These are phyloP conservation scores for Diaporthe humulicola DNA, from an alignment of 2,329 filamentous ascomycete genomes.

Conservation along the genomic window DNA sequence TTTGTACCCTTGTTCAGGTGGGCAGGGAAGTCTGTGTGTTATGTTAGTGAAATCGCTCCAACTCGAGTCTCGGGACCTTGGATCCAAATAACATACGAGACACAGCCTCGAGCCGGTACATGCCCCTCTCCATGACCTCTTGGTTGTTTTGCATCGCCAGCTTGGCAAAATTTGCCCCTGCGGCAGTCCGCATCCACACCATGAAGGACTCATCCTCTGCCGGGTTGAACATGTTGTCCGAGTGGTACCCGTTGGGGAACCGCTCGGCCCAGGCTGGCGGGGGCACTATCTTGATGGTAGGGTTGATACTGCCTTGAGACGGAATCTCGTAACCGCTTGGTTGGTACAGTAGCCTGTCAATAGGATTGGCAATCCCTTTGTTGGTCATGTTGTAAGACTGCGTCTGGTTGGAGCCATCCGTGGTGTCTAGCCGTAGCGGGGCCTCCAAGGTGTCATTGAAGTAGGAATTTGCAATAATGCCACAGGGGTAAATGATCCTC, in stretches of 20 bases:
- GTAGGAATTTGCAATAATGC: background rate
- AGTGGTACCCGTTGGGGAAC: background rate
- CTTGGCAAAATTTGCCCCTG: background rate
- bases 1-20: slow-evolving; percentile 50
- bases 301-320: background rate
- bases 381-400: background rate
- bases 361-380: background rate
- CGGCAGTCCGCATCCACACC: slow-evolving; percentile 1
- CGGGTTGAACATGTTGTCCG: slow-evolving; percentile 3
- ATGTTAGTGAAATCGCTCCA: background rate
- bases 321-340: background rate
- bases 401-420: background rate
- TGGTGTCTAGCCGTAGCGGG: background rate
- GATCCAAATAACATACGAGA: background rate
- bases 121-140: background rate
- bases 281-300: background rate
- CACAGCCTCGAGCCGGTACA: background rate
- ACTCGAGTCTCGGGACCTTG: background rate
- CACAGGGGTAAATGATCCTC: background rate
- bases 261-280: background rate
- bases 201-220: slow-evolving; percentile 5
- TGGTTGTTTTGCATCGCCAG: background rate
- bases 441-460: background rate
- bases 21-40: background rate
- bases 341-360: background rate